Evolutionary conservation across 2,329 filamentous ascomycete species (phyloP).

Genomic region (Clonostachys byssicola): DNA sequence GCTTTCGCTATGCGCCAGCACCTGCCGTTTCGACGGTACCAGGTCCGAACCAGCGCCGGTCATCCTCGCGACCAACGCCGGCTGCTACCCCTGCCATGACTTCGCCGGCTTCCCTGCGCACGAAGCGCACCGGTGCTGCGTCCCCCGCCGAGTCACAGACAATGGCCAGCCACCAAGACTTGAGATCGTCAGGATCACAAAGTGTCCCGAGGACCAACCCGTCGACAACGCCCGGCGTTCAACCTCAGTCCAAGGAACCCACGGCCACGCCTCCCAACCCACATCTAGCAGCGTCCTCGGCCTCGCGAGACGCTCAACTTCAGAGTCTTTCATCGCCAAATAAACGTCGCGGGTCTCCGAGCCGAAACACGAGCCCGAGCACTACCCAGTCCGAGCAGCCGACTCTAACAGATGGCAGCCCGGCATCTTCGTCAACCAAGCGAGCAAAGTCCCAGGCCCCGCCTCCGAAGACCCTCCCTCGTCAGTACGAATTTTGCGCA

Average conservation of each 20-base stretch:
- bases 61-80: conserved; percentile 3
- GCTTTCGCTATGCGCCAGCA: conserved; percentile 28
- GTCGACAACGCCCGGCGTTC: too few species aligned
- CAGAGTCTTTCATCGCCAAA: conserved; percentile 17
- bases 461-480: conserved; percentile 58
- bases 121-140: neutral
- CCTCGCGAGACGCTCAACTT: too few species aligned
- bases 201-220: too few species aligned
- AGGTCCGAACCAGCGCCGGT: conserved; percentile 16
- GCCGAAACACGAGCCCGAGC: too few species aligned
- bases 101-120: neutral
- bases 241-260: too few species aligned
- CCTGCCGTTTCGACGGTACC: conserved; percentile 4
- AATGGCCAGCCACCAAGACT: too few species aligned
- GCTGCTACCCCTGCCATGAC: neutral
- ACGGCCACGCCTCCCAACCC: too few species aligned
- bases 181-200: too few species aligned
- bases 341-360: conserved; percentile 14
- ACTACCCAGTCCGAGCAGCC: neutral
- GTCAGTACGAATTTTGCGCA: conserved; percentile 75
- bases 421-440: conserved; percentile 34
- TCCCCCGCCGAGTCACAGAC: neutral
- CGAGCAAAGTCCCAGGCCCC: conserved; percentile 44
- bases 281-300: too few species aligned
- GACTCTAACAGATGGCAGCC: neutral